phyloP scores from a whole-genome alignment of 371 early-diverging fungal genomes.

The Zopfochytrium polystomum region DNA sequence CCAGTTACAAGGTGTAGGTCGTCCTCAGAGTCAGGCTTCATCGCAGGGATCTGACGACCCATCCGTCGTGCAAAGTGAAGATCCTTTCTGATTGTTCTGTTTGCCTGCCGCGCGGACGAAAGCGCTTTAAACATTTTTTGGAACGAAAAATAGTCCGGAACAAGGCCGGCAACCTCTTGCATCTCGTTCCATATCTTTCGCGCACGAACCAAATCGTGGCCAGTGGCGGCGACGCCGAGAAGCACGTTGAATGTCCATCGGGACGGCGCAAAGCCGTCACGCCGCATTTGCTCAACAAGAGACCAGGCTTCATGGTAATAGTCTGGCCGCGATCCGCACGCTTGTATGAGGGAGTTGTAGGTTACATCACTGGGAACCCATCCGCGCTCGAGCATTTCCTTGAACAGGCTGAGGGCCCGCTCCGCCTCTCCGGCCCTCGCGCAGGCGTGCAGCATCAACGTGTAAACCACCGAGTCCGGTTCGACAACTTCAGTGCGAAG shows the following conservation, averaged over 20 bases:
- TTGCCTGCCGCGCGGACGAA: no score
- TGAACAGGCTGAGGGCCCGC: slow-evolving; percentile 75
- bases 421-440: slow-evolving; percentile 75
- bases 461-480: slow-evolving; percentile 76
- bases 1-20: no score
- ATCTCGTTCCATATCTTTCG: slow-evolving; percentile 41
- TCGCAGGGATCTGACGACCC: no score
- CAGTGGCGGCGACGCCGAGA: slow-evolving; percentile 41
- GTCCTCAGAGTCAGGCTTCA: no score
- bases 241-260: slow-evolving; percentile 76
- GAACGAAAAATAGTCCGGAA: no score
- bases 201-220: slow-evolving; percentile 38
- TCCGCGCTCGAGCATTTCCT: slow-evolving; percentile 69
- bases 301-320: slow-evolving; percentile 78
- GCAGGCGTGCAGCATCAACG: slow-evolving; percentile 90
- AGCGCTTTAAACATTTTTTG: no score
- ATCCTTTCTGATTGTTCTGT: no score
- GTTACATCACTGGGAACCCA: slow-evolving; percentile 77
- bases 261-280: slow-evolving; percentile 76
- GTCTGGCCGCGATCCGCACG: slow-evolving; percentile 75
- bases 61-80: no score
- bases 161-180: no score
- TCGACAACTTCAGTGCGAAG: slow-evolving; percentile 76
- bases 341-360: slow-evolving; percentile 80
- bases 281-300: slow-evolving; percentile 77